Conservation (phyloP, 345 rosid genomes). For the Aquilaria sinensis region DNA sequence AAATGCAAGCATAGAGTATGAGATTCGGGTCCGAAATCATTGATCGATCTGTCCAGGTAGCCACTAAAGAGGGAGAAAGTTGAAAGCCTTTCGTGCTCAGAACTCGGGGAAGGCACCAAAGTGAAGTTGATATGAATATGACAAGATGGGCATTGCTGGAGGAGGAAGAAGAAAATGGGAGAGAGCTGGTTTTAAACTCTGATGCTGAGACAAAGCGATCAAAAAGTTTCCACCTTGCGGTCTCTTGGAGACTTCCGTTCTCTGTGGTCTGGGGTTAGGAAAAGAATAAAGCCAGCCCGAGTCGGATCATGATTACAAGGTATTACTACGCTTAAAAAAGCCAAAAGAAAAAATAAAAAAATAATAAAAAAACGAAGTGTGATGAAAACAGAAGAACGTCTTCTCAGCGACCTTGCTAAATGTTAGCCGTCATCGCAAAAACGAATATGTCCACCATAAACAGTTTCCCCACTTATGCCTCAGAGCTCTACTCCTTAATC, state of each 20-base stretch:
- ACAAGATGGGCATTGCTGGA: background rate
- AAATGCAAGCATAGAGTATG: conserved; percentile 59
- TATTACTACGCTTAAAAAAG: background rate
- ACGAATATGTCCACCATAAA: too few species aligned
- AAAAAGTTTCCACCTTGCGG: background rate
- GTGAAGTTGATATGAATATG: conserved; percentile 9
- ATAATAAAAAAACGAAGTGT: too few species aligned
- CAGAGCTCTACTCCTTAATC: too few species aligned
- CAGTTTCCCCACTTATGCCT: too few species aligned
- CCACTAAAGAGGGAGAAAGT: background rate
- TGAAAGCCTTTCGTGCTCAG: background rate
- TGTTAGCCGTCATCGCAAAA: too few species aligned
- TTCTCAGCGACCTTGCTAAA: too few species aligned
- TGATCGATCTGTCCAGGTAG: conserved; percentile 10
- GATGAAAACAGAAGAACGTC: too few species aligned
- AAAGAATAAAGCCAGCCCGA: too few species aligned
- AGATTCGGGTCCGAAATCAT: conserved; percentile 62
- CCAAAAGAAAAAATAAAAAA: background rate
- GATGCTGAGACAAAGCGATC: background rate
- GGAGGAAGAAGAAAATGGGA: too few species aligned
- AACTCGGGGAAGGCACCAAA: background rate
- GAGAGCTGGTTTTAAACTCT: background rate
- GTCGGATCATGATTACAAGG: background rate
- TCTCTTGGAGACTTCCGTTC: background rate
- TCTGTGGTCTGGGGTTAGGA: background rate